Conservation (phyloP, 2,329 filamentous ascomycete genomes). For the Ophiocordyceps camponoti-rufipedis region DNA sequence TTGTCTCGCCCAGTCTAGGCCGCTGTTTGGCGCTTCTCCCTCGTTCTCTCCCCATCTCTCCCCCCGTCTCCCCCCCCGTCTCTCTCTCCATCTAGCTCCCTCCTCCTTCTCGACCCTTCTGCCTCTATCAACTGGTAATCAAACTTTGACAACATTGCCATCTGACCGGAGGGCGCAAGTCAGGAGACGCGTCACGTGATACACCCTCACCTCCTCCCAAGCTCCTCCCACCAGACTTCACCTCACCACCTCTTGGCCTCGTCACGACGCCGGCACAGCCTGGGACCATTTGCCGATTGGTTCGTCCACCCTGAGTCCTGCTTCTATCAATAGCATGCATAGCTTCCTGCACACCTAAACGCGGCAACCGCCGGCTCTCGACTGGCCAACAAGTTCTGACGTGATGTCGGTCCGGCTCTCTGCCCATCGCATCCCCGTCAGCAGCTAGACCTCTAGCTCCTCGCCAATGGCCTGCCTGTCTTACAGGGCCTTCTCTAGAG, state of each 20-base stretch:
- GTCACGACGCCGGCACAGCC: neutral
- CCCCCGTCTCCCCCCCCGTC: neutral
- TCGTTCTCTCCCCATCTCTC: neutral
- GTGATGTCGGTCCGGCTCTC: neutral
- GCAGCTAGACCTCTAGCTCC: neutral
- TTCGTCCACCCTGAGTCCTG: too few species aligned
- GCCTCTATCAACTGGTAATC: too few species aligned
- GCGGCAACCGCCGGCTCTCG: too few species aligned
- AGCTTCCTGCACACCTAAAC: too few species aligned
- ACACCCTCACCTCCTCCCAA: neutral
- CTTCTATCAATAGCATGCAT: too few species aligned
- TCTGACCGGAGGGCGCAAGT: neutral
- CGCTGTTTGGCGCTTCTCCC: neutral
- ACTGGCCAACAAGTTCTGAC: too few species aligned
- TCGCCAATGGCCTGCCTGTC: too few species aligned
- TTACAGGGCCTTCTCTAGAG: neutral
- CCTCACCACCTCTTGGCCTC: neutral
- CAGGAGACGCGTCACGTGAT: neutral
- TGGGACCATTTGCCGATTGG: neutral
- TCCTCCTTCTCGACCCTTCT: neutral
- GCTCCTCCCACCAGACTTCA: neutral
- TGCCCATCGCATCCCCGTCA: neutral
- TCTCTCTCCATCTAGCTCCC: neutral
- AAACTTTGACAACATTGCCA: too few species aligned
- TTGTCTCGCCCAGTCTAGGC: too few species aligned